These are phyloP conservation scores for Pisolithus tinctorius DNA, from an alignment of 768 basidiomycete species.

Conservation along the genomic window DNA sequence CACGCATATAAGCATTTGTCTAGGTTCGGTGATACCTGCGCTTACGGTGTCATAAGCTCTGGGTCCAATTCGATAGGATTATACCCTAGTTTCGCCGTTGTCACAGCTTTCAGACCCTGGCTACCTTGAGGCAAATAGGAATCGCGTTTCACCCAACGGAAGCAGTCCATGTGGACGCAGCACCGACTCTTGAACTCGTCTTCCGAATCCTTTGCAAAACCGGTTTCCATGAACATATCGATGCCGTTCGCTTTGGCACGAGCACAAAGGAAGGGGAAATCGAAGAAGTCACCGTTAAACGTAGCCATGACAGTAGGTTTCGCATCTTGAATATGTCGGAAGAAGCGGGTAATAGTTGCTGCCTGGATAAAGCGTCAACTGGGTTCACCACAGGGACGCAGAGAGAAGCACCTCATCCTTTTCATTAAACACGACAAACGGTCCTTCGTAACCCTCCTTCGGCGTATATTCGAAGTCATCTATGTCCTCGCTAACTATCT, in stretches of 20 bases:
- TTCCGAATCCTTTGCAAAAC: conserved; percentile 86
- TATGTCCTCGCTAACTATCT: conserved; percentile 95
- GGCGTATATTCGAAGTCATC: conserved; percentile 99
- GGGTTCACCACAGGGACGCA: background rate
- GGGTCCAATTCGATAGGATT: conserved; percentile 96
- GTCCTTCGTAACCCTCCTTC: conserved; percentile 95
- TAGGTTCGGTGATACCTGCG: conserved; percentile 3
- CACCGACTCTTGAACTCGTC: conserved; percentile 91
- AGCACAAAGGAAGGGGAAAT: conserved; percentile 93
- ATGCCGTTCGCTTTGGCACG: conserved; percentile 83
- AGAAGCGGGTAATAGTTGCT: conserved; percentile 79
- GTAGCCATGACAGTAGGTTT: conserved; percentile 97
- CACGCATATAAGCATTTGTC: background rate
- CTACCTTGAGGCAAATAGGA: conserved; percentile 97
- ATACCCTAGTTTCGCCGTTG: conserved; percentile 92
- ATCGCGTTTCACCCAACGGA: conserved; percentile 99
- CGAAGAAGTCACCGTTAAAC: conserved; percentile 99
- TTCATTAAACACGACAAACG: conserved; percentile 94
- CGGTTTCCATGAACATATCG: conserved; percentile 93
- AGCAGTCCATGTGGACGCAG: conserved; percentile 98
- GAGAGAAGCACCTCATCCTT: conserved; percentile 64
- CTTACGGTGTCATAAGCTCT: conserved; percentile 98
- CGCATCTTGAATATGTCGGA: conserved; percentile 87
- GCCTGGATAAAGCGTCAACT: conserved; percentile 42
- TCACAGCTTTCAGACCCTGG: conserved; percentile 97